Evolutionary conservation across 768 basidiomycete species (phyloP), one percentile per base, ranked within the genome.

Genomic region (Leccinum boreale): DNA sequence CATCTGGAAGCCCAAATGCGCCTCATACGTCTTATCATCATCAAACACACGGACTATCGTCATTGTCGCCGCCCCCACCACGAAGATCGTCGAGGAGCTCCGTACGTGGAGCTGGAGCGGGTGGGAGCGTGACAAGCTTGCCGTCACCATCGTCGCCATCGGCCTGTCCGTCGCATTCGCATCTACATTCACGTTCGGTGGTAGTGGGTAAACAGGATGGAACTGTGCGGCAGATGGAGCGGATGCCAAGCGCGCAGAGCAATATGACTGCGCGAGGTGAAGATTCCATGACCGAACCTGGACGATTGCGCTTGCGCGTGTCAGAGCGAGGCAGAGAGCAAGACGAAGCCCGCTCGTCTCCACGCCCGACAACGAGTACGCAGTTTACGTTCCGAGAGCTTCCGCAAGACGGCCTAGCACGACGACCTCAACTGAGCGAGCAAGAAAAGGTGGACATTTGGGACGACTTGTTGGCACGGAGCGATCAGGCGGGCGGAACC

Each of bases 401-500:
- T 44, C n/a, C 42, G 11, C 42, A 11, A 44, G 19, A 11, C 23
- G 64, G 71, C n/a, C 64, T 59, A 28, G 68, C 67, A 28, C 70
- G 71, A 52, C 69, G 72, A 53, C 69, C 70, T 23, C 76, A 71
- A 45, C 70, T 85, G 67, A 83, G 83, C 24, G 86, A 89, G 67
- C 73, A 81, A 64, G 87, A 92, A 73, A 92, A 92, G 75, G 79
- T 80, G 7, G 82, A 79, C 12, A 82, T 81, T 64, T 91, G 88
- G 89, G 80, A 87, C 55, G 85, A 85, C 58, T 64, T 91, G 55
- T 70, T 90, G 58, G 79, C 82, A 67, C 77, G 80, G 62, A 90
- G 89, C 64, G 86, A 79, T 44, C 71, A 72, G 52, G 90, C 90
- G 1, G 90, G 90, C 1, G 90, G 90, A 46, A 92, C 90, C 53